Evolutionary conservation across 2,329 filamentous ascomycete species (phyloP), one percentile per base, ranked within the genome.

Genomic region (Escovopsis weberi): DNA sequence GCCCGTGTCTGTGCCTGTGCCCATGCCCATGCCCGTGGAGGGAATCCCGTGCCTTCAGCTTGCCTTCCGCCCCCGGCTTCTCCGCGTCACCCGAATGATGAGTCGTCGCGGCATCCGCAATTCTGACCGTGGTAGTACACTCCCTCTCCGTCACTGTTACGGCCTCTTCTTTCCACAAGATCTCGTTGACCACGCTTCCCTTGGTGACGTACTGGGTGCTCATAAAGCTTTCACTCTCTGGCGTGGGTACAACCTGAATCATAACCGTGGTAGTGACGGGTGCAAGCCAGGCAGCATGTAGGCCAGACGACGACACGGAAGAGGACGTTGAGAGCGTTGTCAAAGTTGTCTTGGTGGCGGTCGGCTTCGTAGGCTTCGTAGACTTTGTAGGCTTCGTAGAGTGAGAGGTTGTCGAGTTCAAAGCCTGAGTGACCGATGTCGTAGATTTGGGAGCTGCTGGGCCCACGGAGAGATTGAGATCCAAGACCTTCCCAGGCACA

Each of bases 81-180:
- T 4, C 11, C 8, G 8, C 28, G 4, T 4, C 28, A 7, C 28
- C 4, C 7, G 59, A 55, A 26, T 59, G 55, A 10, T 57, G 62
- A n/a, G 68, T 68, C 5, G 62, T 55, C 2, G 64, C 65, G 19
- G 59, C 55, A 23, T 63, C 61, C 12, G 61, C 53, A 26, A 64
- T 55, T 43, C 67, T 11, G 28, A 11, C 11, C 8, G 11, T 11
- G 28, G 28, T 32, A 7, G 28, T 32, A 11, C 28, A 32, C 3
- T 32, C 28, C 8, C 8, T 32, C 28, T 32, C 58, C 0, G 70
- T 75, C 12, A 75, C 69, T 41, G 68, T 75, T 26, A 76, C 66
- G 4, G 68, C 53, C 38, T 72, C 65, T 58, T 78, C 66, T 41
- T 72, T 68, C 68, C 72, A 75, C 11, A 76, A 56, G 19, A 80